Conservation (phyloP, 116 monocot species). For the Trichopus zeylanicus region DNA sequence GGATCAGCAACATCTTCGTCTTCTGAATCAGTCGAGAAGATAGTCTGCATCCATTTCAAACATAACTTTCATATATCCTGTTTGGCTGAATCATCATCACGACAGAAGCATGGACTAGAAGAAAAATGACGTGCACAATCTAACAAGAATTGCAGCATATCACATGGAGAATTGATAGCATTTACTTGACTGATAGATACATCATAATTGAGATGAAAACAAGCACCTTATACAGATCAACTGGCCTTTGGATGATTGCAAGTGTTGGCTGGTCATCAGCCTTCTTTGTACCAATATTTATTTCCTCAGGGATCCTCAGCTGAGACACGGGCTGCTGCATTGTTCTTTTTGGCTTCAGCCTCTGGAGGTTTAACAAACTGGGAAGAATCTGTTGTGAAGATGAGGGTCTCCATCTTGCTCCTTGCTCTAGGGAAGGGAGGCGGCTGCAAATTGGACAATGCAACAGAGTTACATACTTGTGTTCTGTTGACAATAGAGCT, state of each 20-base stretch:
- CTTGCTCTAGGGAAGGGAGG: conserved; percentile 53
- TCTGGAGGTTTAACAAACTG: conserved; percentile 27
- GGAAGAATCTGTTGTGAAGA: conserved; percentile 56
- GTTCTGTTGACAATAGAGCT: too few species aligned
- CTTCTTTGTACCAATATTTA: neutral
- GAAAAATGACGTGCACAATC: too few species aligned
- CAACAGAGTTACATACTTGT: too few species aligned
- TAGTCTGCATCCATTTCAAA: conserved; percentile 57
- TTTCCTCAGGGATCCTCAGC: conserved; percentile 6
- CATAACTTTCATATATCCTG: neutral
- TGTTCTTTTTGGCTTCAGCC: conserved; percentile 5
- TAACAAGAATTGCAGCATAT: too few species aligned
- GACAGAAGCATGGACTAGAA: too few species aligned
- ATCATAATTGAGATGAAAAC: neutral
- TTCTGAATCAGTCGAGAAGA: conserved; percentile 88
- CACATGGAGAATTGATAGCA: too few species aligned
- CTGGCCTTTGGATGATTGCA: conserved; percentile 53
- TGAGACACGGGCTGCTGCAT: conserved; percentile 6
- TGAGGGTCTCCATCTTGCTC: conserved; percentile 66
- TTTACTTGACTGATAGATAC: too few species aligned
- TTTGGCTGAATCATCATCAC: neutral
- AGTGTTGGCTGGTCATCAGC: conserved; percentile 9
- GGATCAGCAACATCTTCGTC: conserved; percentile 38
- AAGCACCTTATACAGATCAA: conserved; percentile 90
- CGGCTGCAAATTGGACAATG: conserved; percentile 56